Percentiles rank a stretch among this genome's conserved stretches.
Conservation (phyloP, 2,329 filamentous ascomycete species). For the Lasiodiplodia sp. region DNA sequence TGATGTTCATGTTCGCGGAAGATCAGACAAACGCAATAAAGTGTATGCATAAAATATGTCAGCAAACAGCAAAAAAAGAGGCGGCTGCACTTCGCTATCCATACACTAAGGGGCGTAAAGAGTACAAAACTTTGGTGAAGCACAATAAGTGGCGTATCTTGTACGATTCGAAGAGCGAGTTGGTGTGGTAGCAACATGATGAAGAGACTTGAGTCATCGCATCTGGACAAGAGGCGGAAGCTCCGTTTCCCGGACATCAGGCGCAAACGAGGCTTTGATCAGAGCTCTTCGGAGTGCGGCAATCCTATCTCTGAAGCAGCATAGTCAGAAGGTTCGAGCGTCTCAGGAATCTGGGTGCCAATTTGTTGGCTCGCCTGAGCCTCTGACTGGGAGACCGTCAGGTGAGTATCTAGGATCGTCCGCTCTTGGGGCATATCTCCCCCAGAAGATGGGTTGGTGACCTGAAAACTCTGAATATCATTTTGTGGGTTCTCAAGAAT, state of each 20-base stretch:
- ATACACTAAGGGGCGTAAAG: too few species aligned
- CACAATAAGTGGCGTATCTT: background rate
- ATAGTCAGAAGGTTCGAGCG: background rate
- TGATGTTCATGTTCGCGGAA: background rate
- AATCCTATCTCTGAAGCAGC: too few species aligned
- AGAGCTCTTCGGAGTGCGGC: background rate
- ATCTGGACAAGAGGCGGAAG: background rate
- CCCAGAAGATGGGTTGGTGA: background rate
- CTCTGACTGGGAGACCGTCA: slow-evolving; percentile 6
- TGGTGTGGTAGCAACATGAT: background rate
- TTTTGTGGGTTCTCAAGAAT: background rate
- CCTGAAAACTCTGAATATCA: background rate
- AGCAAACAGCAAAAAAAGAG: background rate
- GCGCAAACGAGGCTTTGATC: background rate
- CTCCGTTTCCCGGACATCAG: background rate
- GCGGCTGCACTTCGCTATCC: too few species aligned
- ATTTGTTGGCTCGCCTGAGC: background rate
- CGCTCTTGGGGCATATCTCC: background rate
- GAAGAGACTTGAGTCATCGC: background rate
- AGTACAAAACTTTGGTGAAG: too few species aligned
- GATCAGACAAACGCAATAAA: background rate
- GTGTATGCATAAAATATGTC: background rate
- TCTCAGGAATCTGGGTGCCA: background rate
- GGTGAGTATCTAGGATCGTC: background rate
- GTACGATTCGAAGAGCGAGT: background rate